Percentiles rank a stretch among this genome's conserved stretches.
Conservation (phyloP, 257 asterid genomes). For the Penstemon davidsonii region DNA sequence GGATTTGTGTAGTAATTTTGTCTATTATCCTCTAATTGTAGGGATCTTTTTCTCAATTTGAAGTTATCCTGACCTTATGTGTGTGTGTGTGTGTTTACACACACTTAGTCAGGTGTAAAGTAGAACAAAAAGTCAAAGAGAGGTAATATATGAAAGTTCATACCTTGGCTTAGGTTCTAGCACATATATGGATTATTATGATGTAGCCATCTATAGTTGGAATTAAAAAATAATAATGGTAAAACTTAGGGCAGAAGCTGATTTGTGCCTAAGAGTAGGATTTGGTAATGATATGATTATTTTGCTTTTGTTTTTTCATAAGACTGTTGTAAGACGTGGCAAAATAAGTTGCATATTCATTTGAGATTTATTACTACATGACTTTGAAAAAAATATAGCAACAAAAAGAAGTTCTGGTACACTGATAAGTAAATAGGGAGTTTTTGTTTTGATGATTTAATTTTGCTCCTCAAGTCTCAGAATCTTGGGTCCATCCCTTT, state of each 20-base stretch:
- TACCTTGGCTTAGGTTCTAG: not conserved
- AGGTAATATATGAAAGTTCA: not conserved
- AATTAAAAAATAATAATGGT: not conserved
- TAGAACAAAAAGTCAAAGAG: not conserved
- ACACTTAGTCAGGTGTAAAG: not conserved
- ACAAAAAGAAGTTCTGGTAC: no score
- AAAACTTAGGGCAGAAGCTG: not conserved
- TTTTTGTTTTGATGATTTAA: no score
- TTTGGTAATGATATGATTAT: no score
- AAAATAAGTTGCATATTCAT: no score
- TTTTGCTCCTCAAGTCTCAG: not conserved
- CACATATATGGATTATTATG: not conserved
- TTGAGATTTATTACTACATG: no score
- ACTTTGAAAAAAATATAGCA: no score
- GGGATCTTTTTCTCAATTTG: not conserved
- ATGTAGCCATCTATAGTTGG: not conserved
- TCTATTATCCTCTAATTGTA: not conserved
- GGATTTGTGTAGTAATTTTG: no score
- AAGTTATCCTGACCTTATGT: not conserved
- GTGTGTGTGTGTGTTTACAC: no score
- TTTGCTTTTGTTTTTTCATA: no score
- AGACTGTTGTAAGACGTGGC: no score
- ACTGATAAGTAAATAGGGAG: no score
- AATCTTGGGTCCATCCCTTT: not conserved
- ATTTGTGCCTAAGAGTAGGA: not conserved